Conservation (phyloP, 2,329 filamentous ascomycete genomes). For the Colletotrichum filicis region DNA sequence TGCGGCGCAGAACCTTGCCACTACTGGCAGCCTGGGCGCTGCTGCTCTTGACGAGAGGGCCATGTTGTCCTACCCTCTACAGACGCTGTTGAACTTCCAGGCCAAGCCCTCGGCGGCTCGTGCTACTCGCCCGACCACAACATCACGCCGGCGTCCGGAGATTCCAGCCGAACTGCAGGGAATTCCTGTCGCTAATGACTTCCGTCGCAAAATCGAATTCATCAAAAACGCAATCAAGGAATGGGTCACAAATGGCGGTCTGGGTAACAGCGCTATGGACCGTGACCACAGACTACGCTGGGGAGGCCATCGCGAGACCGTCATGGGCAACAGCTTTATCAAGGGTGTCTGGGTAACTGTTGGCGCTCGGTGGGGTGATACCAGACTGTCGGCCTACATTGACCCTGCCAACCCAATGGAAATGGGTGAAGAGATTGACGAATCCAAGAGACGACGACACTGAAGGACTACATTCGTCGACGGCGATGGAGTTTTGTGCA, state of each 20-base stretch:
- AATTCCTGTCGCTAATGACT: slow-evolving; percentile 77
- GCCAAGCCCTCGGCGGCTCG: slow-evolving; percentile 54
- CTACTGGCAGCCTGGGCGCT: slow-evolving; percentile 74
- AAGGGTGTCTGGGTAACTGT: slow-evolving; percentile 78
- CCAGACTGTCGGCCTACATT: slow-evolving; percentile 64
- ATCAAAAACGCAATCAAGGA: slow-evolving; percentile 75
- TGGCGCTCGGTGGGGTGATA: slow-evolving; percentile 70
- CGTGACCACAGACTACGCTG: slow-evolving; percentile 66
- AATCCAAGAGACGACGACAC: slow-evolving; percentile 45
- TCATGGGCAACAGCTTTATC: slow-evolving; percentile 60
- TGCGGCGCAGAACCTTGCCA: slow-evolving; percentile 72
- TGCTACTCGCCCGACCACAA: slow-evolving; percentile 56
- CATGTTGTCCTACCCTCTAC: slow-evolving; percentile 76
- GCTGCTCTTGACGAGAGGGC: slow-evolving; percentile 78
- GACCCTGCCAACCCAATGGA: slow-evolving; percentile 65
- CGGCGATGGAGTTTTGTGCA: neutral
- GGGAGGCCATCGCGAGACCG: slow-evolving; percentile 67
- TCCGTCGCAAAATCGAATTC: slow-evolving; percentile 80
- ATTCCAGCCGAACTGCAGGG: slow-evolving; percentile 70
- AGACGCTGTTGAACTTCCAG: slow-evolving; percentile 78
- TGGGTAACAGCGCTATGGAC: slow-evolving; percentile 74
- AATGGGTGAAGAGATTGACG: slow-evolving; percentile 65
- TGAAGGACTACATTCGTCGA: slow-evolving; percentile 21
- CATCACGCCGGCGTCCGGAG: slow-evolving; percentile 66
- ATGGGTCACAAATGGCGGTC: slow-evolving; percentile 76